Evolutionary conservation across 495 filamentous ascomycete genomes (phyloP).

Genomic region (Penicillium crystallinum): DNA sequence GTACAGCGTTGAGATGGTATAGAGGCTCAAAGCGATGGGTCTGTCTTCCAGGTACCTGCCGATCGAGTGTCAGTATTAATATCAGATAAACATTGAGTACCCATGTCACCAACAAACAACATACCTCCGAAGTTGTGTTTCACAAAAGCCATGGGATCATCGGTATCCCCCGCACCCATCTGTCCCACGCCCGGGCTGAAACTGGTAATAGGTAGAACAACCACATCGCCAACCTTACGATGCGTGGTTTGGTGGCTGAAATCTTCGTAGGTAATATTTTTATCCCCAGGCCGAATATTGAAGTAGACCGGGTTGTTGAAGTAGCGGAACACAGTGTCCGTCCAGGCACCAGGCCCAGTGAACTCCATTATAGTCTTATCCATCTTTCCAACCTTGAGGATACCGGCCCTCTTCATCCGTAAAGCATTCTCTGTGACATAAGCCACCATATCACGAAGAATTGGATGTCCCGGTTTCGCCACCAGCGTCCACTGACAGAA

Average conservation of each 20-base stretch:
- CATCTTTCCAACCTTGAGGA: conserved; percentile 58
- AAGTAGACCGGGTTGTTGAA: conserved; percentile 92
- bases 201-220: conserved; percentile 91
- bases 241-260: conserved; percentile 80
- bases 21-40: conserved; percentile 27
- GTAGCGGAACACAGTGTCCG: conserved; percentile 84
- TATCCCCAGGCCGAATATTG: conserved; percentile 61
- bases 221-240: conserved; percentile 90
- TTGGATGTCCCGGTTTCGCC: conserved; percentile 87
- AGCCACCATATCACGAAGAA: conserved; percentile 80
- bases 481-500: conserved; percentile 99
- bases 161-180: conserved; percentile 86
- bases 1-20: not conserved
- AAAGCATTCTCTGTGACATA: conserved; percentile 80
- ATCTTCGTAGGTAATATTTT: conserved; percentile 76
- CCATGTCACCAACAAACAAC: not conserved
- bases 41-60: conserved; percentile 35
- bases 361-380: conserved; percentile 88
- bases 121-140: conserved; percentile 95
- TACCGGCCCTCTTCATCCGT: conserved; percentile 63
- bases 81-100: not conserved
- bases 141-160: conserved; percentile 97
- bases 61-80: conserved; percentile 8
- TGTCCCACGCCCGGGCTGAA: conserved; percentile 93
- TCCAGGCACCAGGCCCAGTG: conserved; percentile 93